Evolutionary conservation across 208 protist genomes (phyloP).

Genomic region (Leishmania mexicana): DNA sequence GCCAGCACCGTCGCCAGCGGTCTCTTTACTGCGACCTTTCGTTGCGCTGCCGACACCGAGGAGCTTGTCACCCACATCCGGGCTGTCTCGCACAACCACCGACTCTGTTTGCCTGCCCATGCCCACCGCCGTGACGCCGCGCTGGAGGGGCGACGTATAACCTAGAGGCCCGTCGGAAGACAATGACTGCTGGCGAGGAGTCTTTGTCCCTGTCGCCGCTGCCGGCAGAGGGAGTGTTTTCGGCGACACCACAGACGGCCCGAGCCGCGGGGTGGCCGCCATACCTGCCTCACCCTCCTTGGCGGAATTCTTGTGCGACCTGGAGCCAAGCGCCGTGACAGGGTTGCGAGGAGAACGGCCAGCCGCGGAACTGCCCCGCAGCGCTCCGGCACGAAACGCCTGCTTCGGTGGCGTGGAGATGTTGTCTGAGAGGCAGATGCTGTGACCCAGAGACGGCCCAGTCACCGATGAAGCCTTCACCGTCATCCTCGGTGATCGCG

Average conservation of each 20-base stretch:
- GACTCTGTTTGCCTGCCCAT: background rate
- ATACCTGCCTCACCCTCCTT: background rate
- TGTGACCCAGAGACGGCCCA: background rate
- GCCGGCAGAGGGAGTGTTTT: background rate
- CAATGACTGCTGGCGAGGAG: background rate
- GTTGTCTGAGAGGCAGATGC: background rate
- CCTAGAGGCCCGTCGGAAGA: slow-evolving; percentile 1
- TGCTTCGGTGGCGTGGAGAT: background rate
- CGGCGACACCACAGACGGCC: background rate
- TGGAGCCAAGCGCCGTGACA: background rate
- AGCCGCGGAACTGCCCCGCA: background rate
- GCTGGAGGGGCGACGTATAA: slow-evolving; percentile 17
- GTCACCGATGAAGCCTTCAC: background rate
- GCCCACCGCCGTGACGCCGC: slow-evolving; percentile 10
- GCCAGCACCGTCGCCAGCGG: background rate
- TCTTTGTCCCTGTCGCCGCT: background rate
- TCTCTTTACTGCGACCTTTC: too few relatives aligned
- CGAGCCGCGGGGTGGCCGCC: background rate
- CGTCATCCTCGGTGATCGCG: slow-evolving; percentile 1
- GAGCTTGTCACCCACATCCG: background rate
- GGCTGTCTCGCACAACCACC: background rate
- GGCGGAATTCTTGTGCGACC: too few relatives aligned
- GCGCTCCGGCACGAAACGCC: background rate
- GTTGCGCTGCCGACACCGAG: background rate
- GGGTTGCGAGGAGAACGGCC: background rate